Evolutionary conservation across 305 asterid genomes (phyloP), one percentile per base, ranked within the genome.

Genomic region (Euphrasia arctica): DNA sequence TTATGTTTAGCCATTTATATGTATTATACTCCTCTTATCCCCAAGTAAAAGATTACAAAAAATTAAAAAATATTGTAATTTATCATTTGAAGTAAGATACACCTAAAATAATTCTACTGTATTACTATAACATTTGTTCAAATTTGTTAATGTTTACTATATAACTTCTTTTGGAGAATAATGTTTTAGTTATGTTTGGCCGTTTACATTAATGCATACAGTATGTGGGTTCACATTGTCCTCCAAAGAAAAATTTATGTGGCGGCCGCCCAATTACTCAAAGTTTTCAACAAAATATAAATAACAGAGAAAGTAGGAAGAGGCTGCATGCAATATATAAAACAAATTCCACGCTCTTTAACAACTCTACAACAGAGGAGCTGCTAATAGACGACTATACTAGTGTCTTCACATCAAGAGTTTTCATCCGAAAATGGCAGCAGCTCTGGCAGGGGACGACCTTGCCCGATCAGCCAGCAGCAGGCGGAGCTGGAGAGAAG

Each of bases 401-500:
- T 32, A 25, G 27, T 25, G 36, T 32, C 51, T 11, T 11, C 0
- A 9, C 1, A 22, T 4, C 12, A 25, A 9, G 14, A 54, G 29
- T 9, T 54, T 22, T 54, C 59, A 9, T 12, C 28, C n/a, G 59
- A 54, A 6, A 5, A 66, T 73, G 75, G 82, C 80, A 54, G 84
- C 78, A 50, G 83, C 79, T 61, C 36, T 85, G 58, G 76, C 49
- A 27, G 89, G 74, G 54, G 84, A 81, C 34, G 95, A 81, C n/a
- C 63, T 83, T 28, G 50, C 83, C 1, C 68, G 84, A 72, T 9
- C 75, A 60, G 29, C 61, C 18, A 81, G 87, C 77, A 72, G 83
- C 48, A 67, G 62, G 41, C 74, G 90, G 57, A 83, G 95, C 78
- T 79, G 87, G 85, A 72, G 85, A 58, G 96, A 86, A 1, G 85